Conservation (phyloP, 225 moss, liverwort and hornwort species). For the Sphagnum tenellum region DNA sequence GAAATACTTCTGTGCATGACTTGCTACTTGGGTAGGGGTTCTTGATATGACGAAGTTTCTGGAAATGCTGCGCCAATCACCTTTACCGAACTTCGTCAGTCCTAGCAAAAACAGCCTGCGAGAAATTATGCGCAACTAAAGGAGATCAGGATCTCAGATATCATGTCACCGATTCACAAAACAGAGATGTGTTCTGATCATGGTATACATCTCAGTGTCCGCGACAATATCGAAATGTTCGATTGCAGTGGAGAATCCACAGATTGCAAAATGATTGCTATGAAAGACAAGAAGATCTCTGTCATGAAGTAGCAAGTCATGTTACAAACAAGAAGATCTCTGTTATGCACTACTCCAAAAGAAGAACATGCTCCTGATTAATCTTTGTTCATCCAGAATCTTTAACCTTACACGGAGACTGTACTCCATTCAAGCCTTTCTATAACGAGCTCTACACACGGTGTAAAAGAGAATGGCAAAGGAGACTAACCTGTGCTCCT, state of each 20-base stretch:
- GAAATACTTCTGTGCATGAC: conserved; percentile 93
- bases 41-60: conserved; percentile 85
- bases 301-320: too few species aligned
- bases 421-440: background rate
- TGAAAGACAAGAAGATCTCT: too few species aligned
- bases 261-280: too few species aligned
- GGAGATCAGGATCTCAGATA: background rate
- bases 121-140: background rate
- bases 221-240: too few species aligned
- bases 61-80: conserved; percentile 95
- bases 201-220: too few species aligned
- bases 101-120: conserved; percentile 78
- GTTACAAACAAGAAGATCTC: too few species aligned
- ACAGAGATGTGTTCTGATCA: background rate
- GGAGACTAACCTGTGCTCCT: conserved; percentile 86
- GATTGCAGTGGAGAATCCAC: background rate
- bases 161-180: background rate
- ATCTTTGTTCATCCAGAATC: too few species aligned
- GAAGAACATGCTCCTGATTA: too few species aligned
- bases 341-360: too few species aligned
- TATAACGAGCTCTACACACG: background rate
- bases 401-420: too few species aligned
- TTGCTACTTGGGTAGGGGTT: conserved; percentile 92
- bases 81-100: conserved; percentile 85
- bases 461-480: background rate